Conservation (phyloP, 768 basidiomycete genomes). For the Russula emetica region DNA sequence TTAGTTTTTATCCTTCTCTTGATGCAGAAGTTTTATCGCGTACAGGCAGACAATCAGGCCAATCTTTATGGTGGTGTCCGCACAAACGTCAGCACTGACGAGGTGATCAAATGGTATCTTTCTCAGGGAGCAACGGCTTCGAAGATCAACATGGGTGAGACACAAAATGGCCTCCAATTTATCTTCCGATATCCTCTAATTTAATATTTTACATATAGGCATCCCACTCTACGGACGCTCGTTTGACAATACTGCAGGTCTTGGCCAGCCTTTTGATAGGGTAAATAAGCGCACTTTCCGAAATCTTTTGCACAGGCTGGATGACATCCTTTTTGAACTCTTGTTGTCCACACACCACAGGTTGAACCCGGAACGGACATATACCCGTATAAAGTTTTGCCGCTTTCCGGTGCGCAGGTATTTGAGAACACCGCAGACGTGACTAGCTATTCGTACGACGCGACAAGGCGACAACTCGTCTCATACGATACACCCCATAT, state of each 20-base stretch:
- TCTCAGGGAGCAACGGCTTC: neutral
- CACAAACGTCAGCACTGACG: neutral
- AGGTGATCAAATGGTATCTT: neutral
- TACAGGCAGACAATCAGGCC: neutral
- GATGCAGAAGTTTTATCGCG: neutral
- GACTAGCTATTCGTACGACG: conserved; percentile 1
- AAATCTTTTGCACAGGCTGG: neutral
- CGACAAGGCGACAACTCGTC: neutral
- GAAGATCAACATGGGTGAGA: neutral
- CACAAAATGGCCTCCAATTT: neutral
- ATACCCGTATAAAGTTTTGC: conserved; percentile 74
- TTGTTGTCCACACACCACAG: conserved; percentile 33
- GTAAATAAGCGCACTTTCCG: neutral
- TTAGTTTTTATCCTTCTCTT: neutral
- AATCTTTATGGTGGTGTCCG: neutral
- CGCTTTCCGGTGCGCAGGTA: conserved; percentile 47
- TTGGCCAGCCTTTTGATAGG: neutral
- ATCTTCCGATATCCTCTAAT: neutral
- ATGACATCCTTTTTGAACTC: neutral
- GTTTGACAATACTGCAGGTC: neutral
- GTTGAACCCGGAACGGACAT: conserved; percentile 68
- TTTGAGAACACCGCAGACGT: conserved; percentile 51
- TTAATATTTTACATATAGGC: neutral
- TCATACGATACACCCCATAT: neutral
- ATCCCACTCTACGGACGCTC: neutral